These are phyloP conservation scores for Anisodus acutangulus DNA, from an alignment of 257 asterid species.

Conservation along the genomic window DNA sequence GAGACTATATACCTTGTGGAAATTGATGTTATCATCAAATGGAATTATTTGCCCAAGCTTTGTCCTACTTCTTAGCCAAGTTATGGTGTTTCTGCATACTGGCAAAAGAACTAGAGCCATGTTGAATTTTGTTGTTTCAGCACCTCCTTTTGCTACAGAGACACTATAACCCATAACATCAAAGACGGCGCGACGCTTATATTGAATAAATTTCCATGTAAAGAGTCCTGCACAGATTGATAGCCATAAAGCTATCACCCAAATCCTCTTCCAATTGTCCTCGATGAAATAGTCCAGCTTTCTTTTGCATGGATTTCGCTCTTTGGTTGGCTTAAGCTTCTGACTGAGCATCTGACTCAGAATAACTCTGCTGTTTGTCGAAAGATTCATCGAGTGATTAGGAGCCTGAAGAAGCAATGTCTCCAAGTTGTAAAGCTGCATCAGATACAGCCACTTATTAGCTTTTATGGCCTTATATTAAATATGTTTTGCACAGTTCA, in stretches of 20 bases:
- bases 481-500: not conserved
- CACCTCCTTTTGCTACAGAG: conserved; percentile 36
- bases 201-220: conserved; percentile 34
- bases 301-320: conserved; percentile 37
- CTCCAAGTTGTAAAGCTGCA: conserved; percentile 42
- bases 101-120: conserved; percentile 40
- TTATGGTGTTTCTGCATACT: conserved; percentile 38
- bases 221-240: conserved; percentile 35
- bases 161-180: conserved; percentile 37
- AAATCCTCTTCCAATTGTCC: conserved; percentile 39
- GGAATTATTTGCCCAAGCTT: conserved; percentile 33
- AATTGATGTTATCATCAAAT: conserved; percentile 39
- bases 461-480: not conserved
- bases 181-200: conserved; percentile 29
- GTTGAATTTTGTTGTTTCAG: conserved; percentile 38
- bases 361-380: conserved; percentile 34
- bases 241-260: conserved; percentile 39
- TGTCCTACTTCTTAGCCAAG: conserved; percentile 39
- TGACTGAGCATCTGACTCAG: conserved; percentile 43
- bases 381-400: conserved; percentile 25
- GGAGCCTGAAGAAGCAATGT: conserved; percentile 42
- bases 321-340: conserved; percentile 41
- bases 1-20: conserved; percentile 33
- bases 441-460: not conserved
- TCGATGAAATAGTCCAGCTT: conserved; percentile 34